These are phyloP conservation scores for Dissophora globulifera DNA, from an alignment of 192 early-diverging fungal genomes.

Conservation along the genomic window DNA sequence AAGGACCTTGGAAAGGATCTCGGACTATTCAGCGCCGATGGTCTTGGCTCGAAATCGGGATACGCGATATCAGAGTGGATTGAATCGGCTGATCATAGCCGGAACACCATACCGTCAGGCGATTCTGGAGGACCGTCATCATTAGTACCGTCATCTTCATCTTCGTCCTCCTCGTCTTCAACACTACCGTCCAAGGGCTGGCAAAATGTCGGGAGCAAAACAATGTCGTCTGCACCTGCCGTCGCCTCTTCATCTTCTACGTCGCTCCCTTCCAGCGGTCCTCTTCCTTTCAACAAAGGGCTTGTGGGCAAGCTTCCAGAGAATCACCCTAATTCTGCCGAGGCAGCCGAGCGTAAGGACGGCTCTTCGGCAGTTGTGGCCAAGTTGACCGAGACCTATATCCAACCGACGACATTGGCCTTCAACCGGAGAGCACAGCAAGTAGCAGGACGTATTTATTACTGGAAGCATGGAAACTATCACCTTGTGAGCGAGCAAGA, in stretches of 20 bases:
- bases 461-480: constrained; percentile 37
- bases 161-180: constrained; percentile 11
- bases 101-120: background rate
- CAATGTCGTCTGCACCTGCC: too few species aligned
- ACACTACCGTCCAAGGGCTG: background rate
- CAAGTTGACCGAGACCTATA: constrained; percentile 17
- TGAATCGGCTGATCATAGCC: background rate
- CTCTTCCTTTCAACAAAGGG: constrained; percentile 1
- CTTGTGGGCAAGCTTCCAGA: constrained; percentile 7
- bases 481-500: constrained; percentile 35
- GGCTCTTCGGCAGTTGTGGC: constrained; percentile 6
- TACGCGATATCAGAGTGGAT: constrained; percentile 22
- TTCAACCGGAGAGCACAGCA: constrained; percentile 45
- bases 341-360: constrained; percentile 6
- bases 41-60: background rate
- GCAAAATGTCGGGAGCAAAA: too few species aligned
- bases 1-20: constrained; percentile 6
- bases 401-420: constrained; percentile 24
- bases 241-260: constrained; percentile 4
- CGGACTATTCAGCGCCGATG: background rate
- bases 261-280: constrained; percentile 4
- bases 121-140: constrained; percentile 2
- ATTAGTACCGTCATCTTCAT: constrained; percentile 3
- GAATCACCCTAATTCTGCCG: constrained; percentile 24
- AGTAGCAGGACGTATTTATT: constrained; percentile 31